phyloP scores from a whole-genome alignment of 768 basidiomycete species.

The Collybia nuda region DNA sequence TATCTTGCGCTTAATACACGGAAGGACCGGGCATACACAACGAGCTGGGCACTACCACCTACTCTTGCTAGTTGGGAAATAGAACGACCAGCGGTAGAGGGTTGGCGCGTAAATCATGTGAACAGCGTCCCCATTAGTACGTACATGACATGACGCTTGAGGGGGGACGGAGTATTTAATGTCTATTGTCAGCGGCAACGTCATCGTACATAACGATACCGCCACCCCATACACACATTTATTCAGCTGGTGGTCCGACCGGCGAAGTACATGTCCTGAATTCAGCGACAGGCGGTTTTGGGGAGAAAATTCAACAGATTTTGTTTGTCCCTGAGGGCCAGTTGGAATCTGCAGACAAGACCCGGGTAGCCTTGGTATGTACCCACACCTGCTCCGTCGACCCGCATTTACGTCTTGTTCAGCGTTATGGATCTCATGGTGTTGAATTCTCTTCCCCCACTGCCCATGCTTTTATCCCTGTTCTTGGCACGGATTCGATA shows the following conservation, averaged over 20 bases:
- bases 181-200: slow-evolving; percentile 38
- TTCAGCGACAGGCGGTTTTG: slow-evolving; percentile 35
- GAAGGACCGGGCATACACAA: slow-evolving; percentile 42
- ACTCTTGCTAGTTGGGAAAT: slow-evolving; percentile 45
- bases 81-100: slow-evolving; percentile 19
- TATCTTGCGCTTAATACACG: slow-evolving; percentile 40
- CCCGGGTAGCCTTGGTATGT: slow-evolving; percentile 45
- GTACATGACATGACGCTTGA: slow-evolving; percentile 7
- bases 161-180: not conserved
- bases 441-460: slow-evolving; percentile 41
- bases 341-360: slow-evolving; percentile 48
- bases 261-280: slow-evolving; percentile 46
- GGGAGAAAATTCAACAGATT: slow-evolving; percentile 43
- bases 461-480: slow-evolving; percentile 45
- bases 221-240: slow-evolving; percentile 44
- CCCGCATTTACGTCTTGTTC: not conserved
- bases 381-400: not conserved
- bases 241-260: slow-evolving; percentile 51
- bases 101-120: slow-evolving; percentile 35
- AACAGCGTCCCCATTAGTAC: slow-evolving; percentile 46
- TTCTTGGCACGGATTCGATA: slow-evolving; percentile 47
- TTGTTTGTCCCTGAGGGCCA: slow-evolving; percentile 44
- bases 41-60: slow-evolving; percentile 51
- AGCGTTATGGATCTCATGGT: slow-evolving; percentile 53
- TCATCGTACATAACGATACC: slow-evolving; percentile 54